Conservation (phyloP, 1,284 basidiomycete species). For the Volvariella volvacea region DNA sequence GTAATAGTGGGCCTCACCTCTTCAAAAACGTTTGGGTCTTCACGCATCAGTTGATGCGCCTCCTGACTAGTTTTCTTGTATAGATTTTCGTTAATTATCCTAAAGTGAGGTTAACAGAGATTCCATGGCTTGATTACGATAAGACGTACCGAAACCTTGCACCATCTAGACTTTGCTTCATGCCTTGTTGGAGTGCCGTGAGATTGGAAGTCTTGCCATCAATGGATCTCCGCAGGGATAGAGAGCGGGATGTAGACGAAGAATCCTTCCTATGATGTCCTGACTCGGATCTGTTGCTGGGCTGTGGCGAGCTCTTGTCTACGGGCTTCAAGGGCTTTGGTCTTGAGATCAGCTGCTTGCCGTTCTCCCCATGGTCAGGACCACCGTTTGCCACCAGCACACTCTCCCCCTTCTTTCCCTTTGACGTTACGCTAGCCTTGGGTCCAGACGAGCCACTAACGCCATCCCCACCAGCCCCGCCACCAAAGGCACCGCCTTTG, state of each 20-base stretch:
- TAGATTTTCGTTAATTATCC: slow-evolving; percentile 82
- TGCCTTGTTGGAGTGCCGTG: slow-evolving; percentile 67
- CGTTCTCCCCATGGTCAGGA: slow-evolving; percentile 11
- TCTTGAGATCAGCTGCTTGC: slow-evolving; percentile 24
- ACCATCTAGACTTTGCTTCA: slow-evolving; percentile 77
- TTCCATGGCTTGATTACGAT: slow-evolving; percentile 5
- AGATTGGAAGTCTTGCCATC: slow-evolving; percentile 27
- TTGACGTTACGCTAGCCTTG: slow-evolving; percentile 12
- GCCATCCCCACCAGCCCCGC: slow-evolving; percentile 14
- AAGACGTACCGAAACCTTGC: slow-evolving; percentile 72
- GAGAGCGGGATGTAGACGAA: slow-evolving; percentile 14
- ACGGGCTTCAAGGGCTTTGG: slow-evolving; percentile 23
- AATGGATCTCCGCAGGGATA: slow-evolving; percentile 7
- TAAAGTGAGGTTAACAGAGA: slow-evolving; percentile 20
- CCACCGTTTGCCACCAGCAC: slow-evolving; percentile 6
- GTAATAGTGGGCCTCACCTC: slow-evolving; percentile 49
- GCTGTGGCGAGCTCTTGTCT: slow-evolving; percentile 13
- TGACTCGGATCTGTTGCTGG: slow-evolving; percentile 24
- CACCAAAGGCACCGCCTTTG: slow-evolving; percentile 17
- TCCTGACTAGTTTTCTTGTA: slow-evolving; percentile 78
- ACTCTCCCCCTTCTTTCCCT: slow-evolving; percentile 14
- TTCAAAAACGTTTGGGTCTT: slow-evolving; percentile 68
- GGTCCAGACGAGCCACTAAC: slow-evolving; percentile 6
- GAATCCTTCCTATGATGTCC: slow-evolving; percentile 21
- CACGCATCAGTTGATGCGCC: slow-evolving; percentile 76